Evolutionary conservation across 2,329 filamentous ascomycete genomes (phyloP), one percentile per base, ranked within the genome.

Genomic region (Aspergillus uvarum): DNA sequence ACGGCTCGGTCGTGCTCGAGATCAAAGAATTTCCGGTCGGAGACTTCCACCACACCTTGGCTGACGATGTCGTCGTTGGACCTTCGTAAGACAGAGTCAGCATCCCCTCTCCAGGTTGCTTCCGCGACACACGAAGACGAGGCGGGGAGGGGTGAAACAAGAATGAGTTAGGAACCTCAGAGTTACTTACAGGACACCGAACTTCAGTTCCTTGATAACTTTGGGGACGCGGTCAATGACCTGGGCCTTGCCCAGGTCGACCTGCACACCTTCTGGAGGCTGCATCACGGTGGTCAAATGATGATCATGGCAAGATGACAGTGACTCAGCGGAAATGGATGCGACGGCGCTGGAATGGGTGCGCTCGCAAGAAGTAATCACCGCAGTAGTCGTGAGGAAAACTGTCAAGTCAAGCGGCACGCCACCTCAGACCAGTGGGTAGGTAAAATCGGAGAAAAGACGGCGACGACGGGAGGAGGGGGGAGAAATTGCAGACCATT

Each of bases 51-150:
- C 59, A 97, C 92, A 64, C 90, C 92, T 78, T 99, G 95, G 73
- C 94, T 96, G 68, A 96, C 90, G 67, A 98, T 96, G 72, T 98
- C 92, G 74, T 96, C 90, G 70, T 91, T 92, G 26, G 93, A 96
- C 72, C 90, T 92, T 16, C 38, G 16, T 8, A 44, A 19, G 16
- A 16, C 38, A 19, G 14, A 16, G 38, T 44, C 38, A 44, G 38
- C 38, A 44, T 44, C 6, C 26, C 26, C 38, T 16, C 38, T 51
- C 38, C 38, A 44, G 38, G 38, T 16, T 44, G 6, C 16, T 44
- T 19, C 38, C 38, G 38, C 14, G 38, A 44, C 38, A 44, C n/a
- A 44, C 5, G 7, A n/a, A 44, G 16, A 44, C 14, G 38, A 32
- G 50, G 42, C 49, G 26, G 22, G 35, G 56, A 35, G 22, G 26